Evolutionary conservation across 345 rosid species (phyloP), one percentile per base, ranked within the genome.

Genomic region (Raphanus raphanistrum): DNA sequence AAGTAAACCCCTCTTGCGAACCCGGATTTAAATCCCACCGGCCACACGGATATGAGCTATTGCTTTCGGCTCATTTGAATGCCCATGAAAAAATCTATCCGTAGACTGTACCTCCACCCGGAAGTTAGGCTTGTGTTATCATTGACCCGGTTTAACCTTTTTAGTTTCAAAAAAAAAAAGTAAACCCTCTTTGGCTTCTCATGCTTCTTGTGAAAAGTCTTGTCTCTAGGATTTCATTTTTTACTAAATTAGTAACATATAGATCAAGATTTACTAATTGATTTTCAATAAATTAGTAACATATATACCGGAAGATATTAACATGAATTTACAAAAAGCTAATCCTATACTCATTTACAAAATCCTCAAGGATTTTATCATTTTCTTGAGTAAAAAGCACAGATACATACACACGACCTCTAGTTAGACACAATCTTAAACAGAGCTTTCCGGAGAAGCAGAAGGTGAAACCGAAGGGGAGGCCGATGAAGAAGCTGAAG

Each of bases 321-420:
- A 61, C 48, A 74, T 54, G 5, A 36, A 66, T 66, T 55, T 27
- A 26, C 59, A 74, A 55, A 74, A 55, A 36, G 57, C 78, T 74
- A 66, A 26, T 26, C 71, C 54, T 26, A 36, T 65, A 65, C 57
- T n/a, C 41, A 66, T 63, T 17, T 11, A 63, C 26, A 11, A 71
- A 59, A 7, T 63, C 70, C 67, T 29, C 35, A 73, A 45, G 59
- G 45, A 21, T 57, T 28, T 8, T 7, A n/a, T 8, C 12, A 11
- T 6, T 8, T 17, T 32, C 36, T 62, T 62, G 66, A 62, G 41
- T 31, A 21, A 26, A 64, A 5, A 25, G 6, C 33, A 67, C 4
- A 68, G 7, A 36, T n/a, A 67, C 13, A 45, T 31, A 29, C 28
- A 50, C 54, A 65, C n/a, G 25, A 57, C 10, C 45, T 55, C 59